A percentile compares a stretch with the other conserved stretches of the same genome.
Evolutionary conservation across 208 protist genomes (phyloP).

Genomic region (Trypanosoma cruzi): DNA sequence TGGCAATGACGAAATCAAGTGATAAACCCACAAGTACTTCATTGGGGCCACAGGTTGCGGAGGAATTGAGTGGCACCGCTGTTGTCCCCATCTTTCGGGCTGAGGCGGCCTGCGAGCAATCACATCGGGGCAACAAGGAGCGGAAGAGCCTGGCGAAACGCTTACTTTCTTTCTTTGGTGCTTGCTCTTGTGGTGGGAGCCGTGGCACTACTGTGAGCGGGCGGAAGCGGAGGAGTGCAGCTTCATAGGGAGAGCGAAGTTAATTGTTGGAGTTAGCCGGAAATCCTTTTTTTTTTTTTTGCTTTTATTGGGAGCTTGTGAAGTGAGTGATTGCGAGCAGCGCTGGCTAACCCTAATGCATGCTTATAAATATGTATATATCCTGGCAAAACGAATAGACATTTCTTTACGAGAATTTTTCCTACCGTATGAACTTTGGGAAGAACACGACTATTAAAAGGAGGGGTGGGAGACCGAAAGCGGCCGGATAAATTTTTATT

Average conservation of each 20-base stretch:
- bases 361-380: too few species aligned
- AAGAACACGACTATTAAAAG: too few species aligned
- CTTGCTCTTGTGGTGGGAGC: not conserved
- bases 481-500: too few species aligned
- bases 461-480: too few species aligned
- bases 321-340: too few species aligned
- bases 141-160: not conserved
- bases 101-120: slow-evolving; percentile 4
- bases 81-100: slow-evolving; percentile 25
- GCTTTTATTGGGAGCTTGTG: too few species aligned
- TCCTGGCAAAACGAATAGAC: too few species aligned
- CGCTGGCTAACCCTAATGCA: too few species aligned
- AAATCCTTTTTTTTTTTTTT: not conserved
- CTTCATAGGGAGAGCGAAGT: not conserved
- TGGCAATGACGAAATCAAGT: not conserved
- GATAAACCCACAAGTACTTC: not conserved
- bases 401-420: too few species aligned
- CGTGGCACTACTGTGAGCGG: not conserved
- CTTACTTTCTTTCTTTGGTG: slow-evolving; percentile 3
- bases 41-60: not conserved
- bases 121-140: not conserved
- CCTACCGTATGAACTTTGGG: too few species aligned
- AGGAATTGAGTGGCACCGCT: not conserved
- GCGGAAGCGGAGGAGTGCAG: not conserved
- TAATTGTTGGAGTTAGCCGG: not conserved